Evolutionary conservation across 140 eudicot species (phyloP).

Genomic region (Erigeron philadelphicus): DNA sequence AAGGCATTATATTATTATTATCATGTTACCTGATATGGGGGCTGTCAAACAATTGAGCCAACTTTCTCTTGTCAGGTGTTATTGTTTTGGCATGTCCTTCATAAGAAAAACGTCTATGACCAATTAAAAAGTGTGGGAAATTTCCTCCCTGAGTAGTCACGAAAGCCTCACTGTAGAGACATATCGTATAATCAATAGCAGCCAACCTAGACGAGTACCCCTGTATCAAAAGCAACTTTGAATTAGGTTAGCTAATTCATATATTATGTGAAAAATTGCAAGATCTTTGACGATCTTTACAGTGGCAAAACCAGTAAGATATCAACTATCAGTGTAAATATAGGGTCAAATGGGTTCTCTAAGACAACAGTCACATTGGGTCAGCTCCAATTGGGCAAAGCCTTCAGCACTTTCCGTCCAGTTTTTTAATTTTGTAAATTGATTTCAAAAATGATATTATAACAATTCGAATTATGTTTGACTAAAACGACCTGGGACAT

Average conservation of each 20-base stretch:
- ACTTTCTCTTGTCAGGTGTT: slow-evolving; percentile 87
- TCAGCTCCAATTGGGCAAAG: neutral
- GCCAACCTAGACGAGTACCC: slow-evolving; percentile 96
- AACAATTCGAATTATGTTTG: neutral
- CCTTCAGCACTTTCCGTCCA: slow-evolving; percentile 6
- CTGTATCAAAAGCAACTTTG: slow-evolving; percentile 34
- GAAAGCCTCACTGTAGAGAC: slow-evolving; percentile 91
- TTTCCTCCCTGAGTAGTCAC: slow-evolving; percentile 97
- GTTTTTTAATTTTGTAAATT: neutral
- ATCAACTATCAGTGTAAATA: neutral
- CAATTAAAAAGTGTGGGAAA: slow-evolving; percentile 92
- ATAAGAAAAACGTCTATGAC: slow-evolving; percentile 79
- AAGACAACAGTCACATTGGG: neutral
- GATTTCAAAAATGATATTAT: neutral
- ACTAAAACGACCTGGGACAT: neutral
- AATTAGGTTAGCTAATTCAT: neutral
- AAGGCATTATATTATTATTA: neutral
- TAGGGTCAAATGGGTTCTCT: neutral
- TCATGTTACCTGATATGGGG: slow-evolving; percentile 66
- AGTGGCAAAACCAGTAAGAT: neutral
- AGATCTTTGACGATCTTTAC: neutral
- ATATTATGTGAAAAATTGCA: neutral
- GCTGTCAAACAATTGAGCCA: slow-evolving; percentile 71
- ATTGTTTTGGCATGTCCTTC: slow-evolving; percentile 94
- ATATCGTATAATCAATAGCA: slow-evolving; percentile 94